Evolutionary conservation across 2,329 filamentous ascomycete species (phyloP), one percentile per base, ranked within the genome.

Genomic region (Alternaria conjuncta): DNA sequence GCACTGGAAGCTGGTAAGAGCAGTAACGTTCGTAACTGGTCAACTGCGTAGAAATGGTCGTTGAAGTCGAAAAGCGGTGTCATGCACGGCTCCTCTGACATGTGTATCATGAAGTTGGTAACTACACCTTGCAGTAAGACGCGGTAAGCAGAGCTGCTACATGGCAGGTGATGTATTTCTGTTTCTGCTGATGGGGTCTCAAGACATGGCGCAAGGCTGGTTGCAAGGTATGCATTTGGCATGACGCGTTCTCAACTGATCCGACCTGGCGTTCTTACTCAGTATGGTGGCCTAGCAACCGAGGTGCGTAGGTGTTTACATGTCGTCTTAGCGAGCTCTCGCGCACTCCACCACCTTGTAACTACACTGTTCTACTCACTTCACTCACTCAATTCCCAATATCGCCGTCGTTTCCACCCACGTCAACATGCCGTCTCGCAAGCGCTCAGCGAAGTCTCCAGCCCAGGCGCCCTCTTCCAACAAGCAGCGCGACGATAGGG

Each of bases 11-110:
- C 13, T 15, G 4, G 6, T 15, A 32, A 32, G 6, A 32, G 13
- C 1, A 8, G 13, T 8, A 2, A 32, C 13, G 4, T 15, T 8
- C 6, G 30, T 15, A 4, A 15, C 4, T 3, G 3, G 2, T 15
- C 6, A 4, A 8, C 0, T 15, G 1, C 7, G 30, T 36, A 36
- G 30, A 1, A 8, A 15, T 0, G 13, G 6, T 15, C 2, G 7
- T 15, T 36, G 13, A 4, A 15, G 6, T 7, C 15, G 30, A 7
- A 15, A 15, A 15, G 30, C 30, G 1, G 13, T 15, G 13, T 8
- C 30, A 36, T 15, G 6, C 13, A 15, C 6, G 30, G 6, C 3
- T 36, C 30, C 4, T 15, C 30, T 8, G 1, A 0, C 30, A 32
- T 32, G 1, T 32, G 4, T 32, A 32, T 2, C 1, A 32, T 32